phyloP scores from a whole-genome alignment of 2,329 filamentous ascomycete genomes.

The Alternaria rosae region DNA sequence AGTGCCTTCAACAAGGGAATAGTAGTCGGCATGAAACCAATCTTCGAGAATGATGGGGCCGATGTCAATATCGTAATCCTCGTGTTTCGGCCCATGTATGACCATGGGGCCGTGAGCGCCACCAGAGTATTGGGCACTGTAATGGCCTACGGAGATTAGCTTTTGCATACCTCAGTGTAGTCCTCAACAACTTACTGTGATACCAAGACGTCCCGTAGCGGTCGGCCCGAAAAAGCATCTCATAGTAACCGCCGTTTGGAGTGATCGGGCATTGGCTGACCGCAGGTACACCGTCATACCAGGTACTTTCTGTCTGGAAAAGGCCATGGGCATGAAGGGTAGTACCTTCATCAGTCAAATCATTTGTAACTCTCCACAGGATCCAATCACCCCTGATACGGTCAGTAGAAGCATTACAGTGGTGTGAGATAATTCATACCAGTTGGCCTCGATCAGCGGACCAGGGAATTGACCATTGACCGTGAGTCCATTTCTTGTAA shows the following conservation, averaged over 20 bases:
- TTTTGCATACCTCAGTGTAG: slow-evolving; percentile 24
- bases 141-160: slow-evolving; percentile 37
- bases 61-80: slow-evolving; percentile 51
- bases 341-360: slow-evolving; percentile 44
- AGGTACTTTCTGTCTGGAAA: slow-evolving; percentile 42
- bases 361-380: slow-evolving; percentile 38
- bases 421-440: slow-evolving; percentile 6
- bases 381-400: slow-evolving; percentile 40
- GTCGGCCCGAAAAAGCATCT: slow-evolving; percentile 38
- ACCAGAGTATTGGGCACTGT: slow-evolving; percentile 49
- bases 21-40: slow-evolving; percentile 49
- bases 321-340: slow-evolving; percentile 47
- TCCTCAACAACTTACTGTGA: slow-evolving; percentile 27
- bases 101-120: slow-evolving; percentile 50
- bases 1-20: slow-evolving; percentile 39
- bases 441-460: slow-evolving; percentile 43
- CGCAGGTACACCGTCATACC: slow-evolving; percentile 48
- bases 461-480: slow-evolving; percentile 46
- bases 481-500: slow-evolving; percentile 35
- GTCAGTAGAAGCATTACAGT: slow-evolving; percentile 2
- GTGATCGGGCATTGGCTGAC: slow-evolving; percentile 47
- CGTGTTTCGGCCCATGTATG: slow-evolving; percentile 47
- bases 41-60: slow-evolving; percentile 52
- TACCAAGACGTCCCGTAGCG: slow-evolving; percentile 39
- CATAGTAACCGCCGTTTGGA: slow-evolving; percentile 33